Base-by-base conservation (phyloP, 1,139 yeast species). In the Hyphopichia wangnamkhiaoensis region DNA sequence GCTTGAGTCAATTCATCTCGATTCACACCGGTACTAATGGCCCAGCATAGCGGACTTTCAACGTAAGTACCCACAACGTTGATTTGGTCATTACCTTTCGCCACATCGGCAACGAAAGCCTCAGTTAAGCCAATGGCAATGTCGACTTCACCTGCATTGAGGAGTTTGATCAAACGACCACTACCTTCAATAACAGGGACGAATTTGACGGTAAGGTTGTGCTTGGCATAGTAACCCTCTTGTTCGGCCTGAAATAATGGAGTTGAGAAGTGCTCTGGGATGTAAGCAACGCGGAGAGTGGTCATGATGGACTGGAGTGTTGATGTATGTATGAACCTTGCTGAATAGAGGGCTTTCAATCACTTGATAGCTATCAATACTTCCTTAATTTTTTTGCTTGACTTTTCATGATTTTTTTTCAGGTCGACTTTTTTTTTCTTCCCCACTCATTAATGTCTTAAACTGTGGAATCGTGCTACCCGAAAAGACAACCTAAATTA, bases 251-350 rank as follows among this genome's bases (percentile, higher is more conserved):
- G 79, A 48, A 82, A 80, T 47, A 90, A 67, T 2, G 97, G 97
- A 0, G 96, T 85, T 32, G 93, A 81, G 56, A 89, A 90, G 58
- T 90, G 97, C 61, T 90, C 97, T 2, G 96, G 96, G 37, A 90
- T 82, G 61, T 80, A 86, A 5, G 96, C 97, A 17, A 90, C 85
- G 56, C 68, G 79, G 30, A 56, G 42, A 5, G 42, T 38, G 30
- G 42, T 24, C 37, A 33, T 35, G 15, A 18, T 33, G 8, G 26
- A 12, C 12, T 38, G 27, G 18, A 21, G 10, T 15, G 12, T 18
- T 13, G n/a, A n/a, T n/a, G n/a, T n/a, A n/a, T n/a, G n/a, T 33
- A 12, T 26, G 6, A 26, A n/a, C 29, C 29, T 8, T 21, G 7
- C 9, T 21, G 7, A 21, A 21, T 7, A 10, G 24, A 21, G 7